phyloP scores from a whole-genome alignment of 345 rosid species.

The Citropsis articulata region DNA sequence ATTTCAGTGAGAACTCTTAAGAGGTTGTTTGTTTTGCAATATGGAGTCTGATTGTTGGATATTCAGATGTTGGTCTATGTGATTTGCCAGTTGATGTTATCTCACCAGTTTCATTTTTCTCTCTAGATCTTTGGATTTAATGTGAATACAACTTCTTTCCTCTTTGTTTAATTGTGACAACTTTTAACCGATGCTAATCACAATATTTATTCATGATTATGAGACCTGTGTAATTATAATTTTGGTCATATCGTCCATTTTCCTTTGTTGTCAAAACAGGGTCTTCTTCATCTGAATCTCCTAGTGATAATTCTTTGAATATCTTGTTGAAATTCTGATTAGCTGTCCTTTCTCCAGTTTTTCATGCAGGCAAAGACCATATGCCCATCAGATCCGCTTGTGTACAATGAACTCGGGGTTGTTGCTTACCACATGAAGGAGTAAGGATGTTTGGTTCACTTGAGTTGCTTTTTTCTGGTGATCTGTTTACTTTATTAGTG shows the following conservation, averaged over 20 bases:
- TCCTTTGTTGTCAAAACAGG: neutral
- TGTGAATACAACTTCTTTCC: neutral
- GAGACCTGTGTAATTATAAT: neutral
- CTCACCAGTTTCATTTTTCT: neutral
- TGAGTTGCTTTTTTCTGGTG: neutral
- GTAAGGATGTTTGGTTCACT: constrained; percentile 42
- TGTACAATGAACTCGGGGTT: constrained; percentile 94
- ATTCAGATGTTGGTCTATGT: neutral
- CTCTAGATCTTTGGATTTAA: neutral
- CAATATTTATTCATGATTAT: neutral
- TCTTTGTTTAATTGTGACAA: neutral
- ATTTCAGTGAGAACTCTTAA: neutral
- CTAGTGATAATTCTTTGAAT: neutral
- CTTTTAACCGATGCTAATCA: neutral
- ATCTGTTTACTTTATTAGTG: neutral
- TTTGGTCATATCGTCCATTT: neutral
- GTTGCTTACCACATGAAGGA: constrained; percentile 97
- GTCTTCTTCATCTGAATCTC: neutral
- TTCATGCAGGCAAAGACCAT: constrained; percentile 90
- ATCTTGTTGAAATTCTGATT: constrained; percentile 9
- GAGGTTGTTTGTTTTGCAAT: neutral
- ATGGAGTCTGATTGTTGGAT: neutral
- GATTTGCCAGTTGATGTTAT: neutral
- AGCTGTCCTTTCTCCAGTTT: constrained; percentile 47
- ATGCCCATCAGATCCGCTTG: constrained; percentile 92